Evolutionary conservation across 345 rosid genomes (phyloP).

Genomic region (Gossypium ekmanianum): DNA sequence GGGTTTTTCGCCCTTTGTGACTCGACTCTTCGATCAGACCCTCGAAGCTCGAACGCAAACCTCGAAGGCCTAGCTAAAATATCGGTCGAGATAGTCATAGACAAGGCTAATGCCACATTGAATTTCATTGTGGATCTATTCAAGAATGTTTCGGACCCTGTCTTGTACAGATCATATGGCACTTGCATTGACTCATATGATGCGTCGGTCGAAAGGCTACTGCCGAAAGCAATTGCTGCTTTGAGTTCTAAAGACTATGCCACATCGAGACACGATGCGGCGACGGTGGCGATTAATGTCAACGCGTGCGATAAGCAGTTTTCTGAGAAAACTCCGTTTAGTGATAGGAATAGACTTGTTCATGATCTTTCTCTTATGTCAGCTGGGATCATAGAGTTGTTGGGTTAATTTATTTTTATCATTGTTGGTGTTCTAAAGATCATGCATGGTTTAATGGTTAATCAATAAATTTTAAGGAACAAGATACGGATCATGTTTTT

Average conservation of each 20-base stretch:
- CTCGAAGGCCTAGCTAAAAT: not conserved
- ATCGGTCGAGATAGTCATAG: not conserved
- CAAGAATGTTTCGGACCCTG: not conserved
- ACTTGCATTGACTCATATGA: not conserved
- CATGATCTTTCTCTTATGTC: slow-evolving; percentile 7
- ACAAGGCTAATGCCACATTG: not conserved
- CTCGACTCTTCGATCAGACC: not conserved
- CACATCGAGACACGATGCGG: not conserved
- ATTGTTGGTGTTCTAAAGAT: not conserved
- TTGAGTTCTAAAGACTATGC: not conserved
- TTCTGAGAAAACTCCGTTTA: not conserved
- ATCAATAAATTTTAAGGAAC: not conserved
- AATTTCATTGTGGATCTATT: not conserved
- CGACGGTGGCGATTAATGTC: not conserved
- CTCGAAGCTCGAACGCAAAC: not conserved
- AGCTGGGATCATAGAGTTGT: not conserved
- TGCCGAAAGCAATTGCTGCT: not conserved
- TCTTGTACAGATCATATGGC: not conserved
- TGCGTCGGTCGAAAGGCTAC: not conserved
- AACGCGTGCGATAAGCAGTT: not conserved
- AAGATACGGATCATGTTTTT: not conserved
- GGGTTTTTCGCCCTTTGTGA: not conserved
- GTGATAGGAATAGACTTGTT: not conserved
- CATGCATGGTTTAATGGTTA: not conserved
- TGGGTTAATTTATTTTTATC: not conserved